These are phyloP conservation scores for Nymphaea colorata DNA, from an alignment of 164 flowering plant species.

Conservation along the genomic window DNA sequence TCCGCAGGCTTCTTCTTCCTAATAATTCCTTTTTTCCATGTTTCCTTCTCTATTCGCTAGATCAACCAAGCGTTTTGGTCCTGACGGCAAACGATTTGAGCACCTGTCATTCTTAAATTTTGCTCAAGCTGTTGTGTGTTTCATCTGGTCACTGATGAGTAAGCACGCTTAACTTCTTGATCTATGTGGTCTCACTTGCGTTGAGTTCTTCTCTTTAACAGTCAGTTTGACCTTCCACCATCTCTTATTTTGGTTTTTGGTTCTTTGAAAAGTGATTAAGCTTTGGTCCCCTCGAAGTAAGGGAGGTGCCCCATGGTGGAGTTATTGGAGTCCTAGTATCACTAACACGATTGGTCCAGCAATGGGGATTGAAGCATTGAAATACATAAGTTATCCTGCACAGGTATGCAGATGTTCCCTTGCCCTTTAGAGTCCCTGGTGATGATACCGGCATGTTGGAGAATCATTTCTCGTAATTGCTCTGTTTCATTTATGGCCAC, in stretches of 20 bases:
- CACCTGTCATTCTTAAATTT: constrained; percentile 89
- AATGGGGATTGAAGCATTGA: constrained; percentile 97
- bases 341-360: constrained; percentile 98
- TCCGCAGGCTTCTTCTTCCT: too few relatives aligned
- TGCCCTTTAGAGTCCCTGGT: too few relatives aligned
- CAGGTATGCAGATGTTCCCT: constrained; percentile 40
- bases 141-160: constrained; percentile 91
- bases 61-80: constrained; percentile 89
- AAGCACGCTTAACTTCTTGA: constrained; percentile 20
- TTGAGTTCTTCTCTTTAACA: background rate
- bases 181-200: background rate
- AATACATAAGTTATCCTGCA: constrained; percentile 96
- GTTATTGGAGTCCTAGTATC: constrained; percentile 94
- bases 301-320: constrained; percentile 96
- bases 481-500: too few relatives aligned
- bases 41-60: constrained; percentile 21
- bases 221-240: background rate
- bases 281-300: constrained; percentile 60
- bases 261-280: constrained; percentile 50
- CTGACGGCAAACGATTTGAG: constrained; percentile 77
- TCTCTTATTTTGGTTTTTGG: background rate
- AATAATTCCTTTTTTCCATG: background rate
- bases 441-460: too few relatives aligned
- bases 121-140: constrained; percentile 89
- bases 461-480: too few relatives aligned